A percentile compares a stretch with the other conserved stretches of the same genome.
phyloP scores from a whole-genome alignment of 2,329 filamentous ascomycete species.

The Biscogniauxia mediterranea region DNA sequence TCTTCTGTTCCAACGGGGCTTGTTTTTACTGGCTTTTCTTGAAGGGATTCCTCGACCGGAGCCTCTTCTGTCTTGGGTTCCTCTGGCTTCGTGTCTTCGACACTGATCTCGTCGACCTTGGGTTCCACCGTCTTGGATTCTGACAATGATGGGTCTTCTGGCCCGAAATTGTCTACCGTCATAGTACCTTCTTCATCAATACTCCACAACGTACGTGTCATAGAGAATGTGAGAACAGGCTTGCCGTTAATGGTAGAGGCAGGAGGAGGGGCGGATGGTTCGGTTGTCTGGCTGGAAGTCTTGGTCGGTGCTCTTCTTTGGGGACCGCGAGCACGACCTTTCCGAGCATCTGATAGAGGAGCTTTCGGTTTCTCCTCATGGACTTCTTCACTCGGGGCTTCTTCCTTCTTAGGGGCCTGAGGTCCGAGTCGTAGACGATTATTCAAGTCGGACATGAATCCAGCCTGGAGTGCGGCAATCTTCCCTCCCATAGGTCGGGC shows the following conservation, averaged over 20 bases:
- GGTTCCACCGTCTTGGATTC: conserved; percentile 3
- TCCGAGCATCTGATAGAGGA: conserved; percentile 84
- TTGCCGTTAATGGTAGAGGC: conserved; percentile 28
- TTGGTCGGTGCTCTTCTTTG: conserved; percentile 68
- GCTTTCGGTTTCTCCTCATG: conserved; percentile 65
- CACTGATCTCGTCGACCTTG: conserved; percentile 13
- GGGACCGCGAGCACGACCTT: conserved; percentile 85
- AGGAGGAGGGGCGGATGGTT: conserved; percentile 30
- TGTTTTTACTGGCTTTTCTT: conserved; percentile 3
- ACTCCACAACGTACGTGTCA: conserved; percentile 49
- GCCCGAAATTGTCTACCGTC: conserved; percentile 33
- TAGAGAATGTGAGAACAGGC: conserved; percentile 46
- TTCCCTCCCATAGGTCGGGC: conserved; percentile 76
- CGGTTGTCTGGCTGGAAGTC: conserved; percentile 32
- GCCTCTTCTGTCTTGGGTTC: neutral
- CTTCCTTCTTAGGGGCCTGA: conserved; percentile 74
- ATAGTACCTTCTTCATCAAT: conserved; percentile 51
- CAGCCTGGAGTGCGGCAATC: conserved; percentile 86
- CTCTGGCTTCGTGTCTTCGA: conserved; percentile 3
- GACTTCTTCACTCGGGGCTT: conserved; percentile 54
- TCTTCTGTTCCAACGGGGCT: conserved; percentile 5
- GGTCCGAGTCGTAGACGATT: conserved; percentile 84
- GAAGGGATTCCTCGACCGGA: conserved; percentile 2
- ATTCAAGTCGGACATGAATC: conserved; percentile 91
- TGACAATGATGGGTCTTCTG: conserved; percentile 7